phyloP scores from a whole-genome alignment of 139 green algal genomes.

The Tetraselmis chui region DNA sequence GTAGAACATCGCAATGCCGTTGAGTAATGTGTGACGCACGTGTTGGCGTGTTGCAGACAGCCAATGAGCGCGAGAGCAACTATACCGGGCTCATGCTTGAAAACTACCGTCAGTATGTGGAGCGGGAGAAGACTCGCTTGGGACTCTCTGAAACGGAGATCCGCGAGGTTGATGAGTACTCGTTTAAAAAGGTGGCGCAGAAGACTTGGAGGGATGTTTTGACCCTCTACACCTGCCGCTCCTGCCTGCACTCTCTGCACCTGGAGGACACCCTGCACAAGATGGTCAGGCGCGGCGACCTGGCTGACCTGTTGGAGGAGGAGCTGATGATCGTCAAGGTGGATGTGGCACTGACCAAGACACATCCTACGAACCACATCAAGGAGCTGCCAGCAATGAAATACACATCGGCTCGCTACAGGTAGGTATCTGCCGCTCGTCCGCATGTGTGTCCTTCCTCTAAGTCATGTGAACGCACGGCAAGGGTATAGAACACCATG shows the following conservation, averaged over 20 bases:
- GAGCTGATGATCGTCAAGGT: constrained; percentile 25
- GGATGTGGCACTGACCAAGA: constrained; percentile 17
- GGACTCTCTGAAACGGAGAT: constrained; percentile 10
- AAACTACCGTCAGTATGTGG: constrained; percentile 9
- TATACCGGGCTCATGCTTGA: constrained; percentile 12
- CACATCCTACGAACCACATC: not conserved
- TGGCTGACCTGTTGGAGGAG: constrained; percentile 16
- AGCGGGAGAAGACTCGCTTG: constrained; percentile 9
- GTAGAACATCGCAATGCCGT: too few species aligned
- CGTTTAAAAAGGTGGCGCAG: constrained; percentile 8
- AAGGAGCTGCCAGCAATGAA: constrained; percentile 15
- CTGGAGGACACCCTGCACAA: constrained; percentile 19
- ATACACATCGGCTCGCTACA: constrained; percentile 24
- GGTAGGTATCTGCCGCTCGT: too few species aligned
- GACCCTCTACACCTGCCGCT: constrained; percentile 17
- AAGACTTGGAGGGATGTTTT: constrained; percentile 21
- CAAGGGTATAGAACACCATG: too few species aligned
- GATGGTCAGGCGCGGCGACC: constrained; percentile 5
- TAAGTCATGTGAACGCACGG: too few species aligned
- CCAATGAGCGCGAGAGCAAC: constrained; percentile 9
- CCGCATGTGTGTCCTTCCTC: too few species aligned
- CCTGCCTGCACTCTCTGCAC: constrained; percentile 14
- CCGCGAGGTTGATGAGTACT: constrained; percentile 17
- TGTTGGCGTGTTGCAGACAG: not conserved
- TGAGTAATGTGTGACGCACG: too few species aligned